Conservation (phyloP, 805 yeast species). For the Yarrowia divulgata region DNA sequence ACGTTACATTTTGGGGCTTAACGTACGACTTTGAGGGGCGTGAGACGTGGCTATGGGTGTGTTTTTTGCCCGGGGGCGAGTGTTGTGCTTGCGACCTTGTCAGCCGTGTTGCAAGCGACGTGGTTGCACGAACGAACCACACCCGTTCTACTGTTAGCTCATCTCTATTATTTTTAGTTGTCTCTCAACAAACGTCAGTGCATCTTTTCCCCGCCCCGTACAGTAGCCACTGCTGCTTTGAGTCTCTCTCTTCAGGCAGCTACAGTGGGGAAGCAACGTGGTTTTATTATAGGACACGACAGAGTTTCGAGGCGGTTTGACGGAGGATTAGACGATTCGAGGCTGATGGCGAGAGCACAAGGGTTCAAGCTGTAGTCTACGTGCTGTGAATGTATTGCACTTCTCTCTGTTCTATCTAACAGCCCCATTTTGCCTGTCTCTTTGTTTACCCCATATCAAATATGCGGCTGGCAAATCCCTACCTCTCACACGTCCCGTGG, state of each 20-base stretch:
- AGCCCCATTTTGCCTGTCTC: neutral
- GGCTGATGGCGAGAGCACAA: too few species aligned
- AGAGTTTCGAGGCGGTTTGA: neutral
- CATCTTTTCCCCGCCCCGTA: conserved; percentile 20
- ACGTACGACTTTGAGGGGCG: neutral
- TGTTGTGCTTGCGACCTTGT: neutral
- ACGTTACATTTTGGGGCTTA: conserved; percentile 22
- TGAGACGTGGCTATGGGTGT: neutral
- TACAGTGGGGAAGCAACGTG: conserved; percentile 11
- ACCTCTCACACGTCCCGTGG: conserved; percentile 6
- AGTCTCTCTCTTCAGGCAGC: neutral
- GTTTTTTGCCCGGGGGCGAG: neutral
- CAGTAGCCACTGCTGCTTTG: neutral
- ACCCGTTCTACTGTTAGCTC: neutral
- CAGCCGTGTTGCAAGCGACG: neutral
- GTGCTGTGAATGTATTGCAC: too few species aligned
- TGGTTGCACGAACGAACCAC: neutral
- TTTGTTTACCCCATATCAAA: conserved; percentile 4
- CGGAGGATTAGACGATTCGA: neutral
- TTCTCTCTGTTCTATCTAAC: neutral
- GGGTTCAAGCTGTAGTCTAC: too few species aligned
- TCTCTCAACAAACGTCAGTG: conserved; percentile 15
- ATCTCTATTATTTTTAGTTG: conserved; percentile 4
- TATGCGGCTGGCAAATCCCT: conserved; percentile 16
- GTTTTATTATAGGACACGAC: neutral